Evolutionary conservation across 2,329 filamentous ascomycete genomes (phyloP).

Genomic region (Purpureocillium takamizusanense): DNA sequence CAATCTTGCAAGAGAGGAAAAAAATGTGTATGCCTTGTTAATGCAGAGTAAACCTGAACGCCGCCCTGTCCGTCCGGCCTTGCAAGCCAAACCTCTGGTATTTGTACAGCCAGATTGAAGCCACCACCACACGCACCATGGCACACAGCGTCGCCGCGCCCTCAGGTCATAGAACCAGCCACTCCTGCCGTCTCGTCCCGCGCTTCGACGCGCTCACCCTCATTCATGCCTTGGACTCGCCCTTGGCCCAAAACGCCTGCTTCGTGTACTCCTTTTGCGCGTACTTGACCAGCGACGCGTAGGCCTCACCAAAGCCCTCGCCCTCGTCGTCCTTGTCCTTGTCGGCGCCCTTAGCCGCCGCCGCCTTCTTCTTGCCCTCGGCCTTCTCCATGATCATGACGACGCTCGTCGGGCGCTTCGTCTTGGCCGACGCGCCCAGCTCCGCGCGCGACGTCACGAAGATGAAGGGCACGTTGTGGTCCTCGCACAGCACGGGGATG

Average conservation of each 20-base stretch:
- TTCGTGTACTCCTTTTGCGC: conserved; percentile 56
- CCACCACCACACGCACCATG: neutral
- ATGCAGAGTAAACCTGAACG: conserved; percentile 26
- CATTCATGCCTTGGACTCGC: conserved; percentile 20
- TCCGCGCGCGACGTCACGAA: conserved; percentile 90
- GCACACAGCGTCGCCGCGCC: too few species aligned
- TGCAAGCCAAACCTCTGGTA: conserved; percentile 21
- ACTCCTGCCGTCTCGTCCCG: too few species aligned
- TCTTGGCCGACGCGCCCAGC: conserved; percentile 85
- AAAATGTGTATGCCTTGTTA: conserved; percentile 9
- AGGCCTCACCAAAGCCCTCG: conserved; percentile 54
- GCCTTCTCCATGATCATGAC: conserved; percentile 71
- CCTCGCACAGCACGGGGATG: conserved; percentile 94
- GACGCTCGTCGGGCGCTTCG: conserved; percentile 92
- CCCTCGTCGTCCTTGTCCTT: conserved; percentile 35
- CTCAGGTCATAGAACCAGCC: too few species aligned
- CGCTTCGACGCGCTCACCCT: neutral
- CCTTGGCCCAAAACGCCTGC: conserved; percentile 41
- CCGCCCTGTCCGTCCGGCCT: conserved; percentile 25
- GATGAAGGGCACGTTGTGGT: conserved; percentile 94
- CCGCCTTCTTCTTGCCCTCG: conserved; percentile 34
- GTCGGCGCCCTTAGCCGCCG: conserved; percentile 32
- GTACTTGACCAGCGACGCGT: conserved; percentile 56
- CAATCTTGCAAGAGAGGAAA: too few species aligned
- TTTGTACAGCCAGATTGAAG: conserved; percentile 25